Conservation (phyloP, 352 stramenopile genomes). For the Blastocystis sp. region DNA sequence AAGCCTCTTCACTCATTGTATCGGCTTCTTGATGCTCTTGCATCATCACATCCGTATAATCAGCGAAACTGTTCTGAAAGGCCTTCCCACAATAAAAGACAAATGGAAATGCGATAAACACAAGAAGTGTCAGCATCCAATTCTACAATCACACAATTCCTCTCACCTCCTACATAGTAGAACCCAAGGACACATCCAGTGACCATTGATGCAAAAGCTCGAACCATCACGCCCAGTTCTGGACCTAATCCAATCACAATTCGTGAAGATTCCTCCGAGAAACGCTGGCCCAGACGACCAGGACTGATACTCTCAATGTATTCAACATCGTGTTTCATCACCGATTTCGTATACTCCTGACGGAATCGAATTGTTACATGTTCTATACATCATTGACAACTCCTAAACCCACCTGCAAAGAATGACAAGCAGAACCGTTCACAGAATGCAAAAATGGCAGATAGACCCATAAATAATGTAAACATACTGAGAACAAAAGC, state of each 20-base stretch:
- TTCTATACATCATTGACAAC: neutral
- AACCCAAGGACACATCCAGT: slow-evolving; percentile 19
- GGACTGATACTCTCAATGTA: slow-evolving; percentile 54
- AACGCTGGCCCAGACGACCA: slow-evolving; percentile 46
- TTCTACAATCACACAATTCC: too few relatives aligned
- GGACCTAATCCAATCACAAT: slow-evolving; percentile 50
- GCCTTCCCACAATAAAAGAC: slow-evolving; percentile 17
- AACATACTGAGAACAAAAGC: neutral
- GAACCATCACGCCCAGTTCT: slow-evolving; percentile 33
- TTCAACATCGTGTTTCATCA: slow-evolving; percentile 40
- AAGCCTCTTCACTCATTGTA: slow-evolving; percentile 72
- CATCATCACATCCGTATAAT: neutral
- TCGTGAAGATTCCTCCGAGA: slow-evolving; percentile 38
- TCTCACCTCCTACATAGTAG: too few relatives aligned
- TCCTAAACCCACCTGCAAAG: neutral
- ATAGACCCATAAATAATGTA: neutral
- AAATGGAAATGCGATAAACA: slow-evolving; percentile 11
- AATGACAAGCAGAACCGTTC: neutral
- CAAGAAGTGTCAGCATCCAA: slow-evolving; percentile 42
- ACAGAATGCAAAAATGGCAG: neutral
- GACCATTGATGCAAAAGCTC: neutral
- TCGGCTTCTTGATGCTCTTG: slow-evolving; percentile 67
- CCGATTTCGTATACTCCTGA: neutral
- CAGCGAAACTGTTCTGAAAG: neutral
- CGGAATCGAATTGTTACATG: slow-evolving; percentile 37